Percentiles rank a stretch among this genome's conserved stretches.
These are phyloP conservation scores for Coffea eugenioides DNA, from an alignment of 257 asterid genomes.

Conservation along the genomic window DNA sequence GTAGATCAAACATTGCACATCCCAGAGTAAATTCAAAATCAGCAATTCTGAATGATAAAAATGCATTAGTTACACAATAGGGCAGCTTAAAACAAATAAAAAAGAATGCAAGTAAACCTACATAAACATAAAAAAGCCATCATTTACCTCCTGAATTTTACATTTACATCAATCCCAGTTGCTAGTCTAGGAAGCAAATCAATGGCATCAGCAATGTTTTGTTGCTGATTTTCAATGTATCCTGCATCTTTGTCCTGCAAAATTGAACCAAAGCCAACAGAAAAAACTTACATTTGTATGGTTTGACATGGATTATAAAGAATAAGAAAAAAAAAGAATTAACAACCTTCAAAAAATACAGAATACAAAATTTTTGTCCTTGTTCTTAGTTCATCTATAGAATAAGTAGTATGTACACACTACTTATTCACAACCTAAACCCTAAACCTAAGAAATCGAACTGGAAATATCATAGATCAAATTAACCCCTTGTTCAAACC, in stretches of 20 bases:
- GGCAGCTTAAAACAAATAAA: constrained; percentile 6
- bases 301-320: neutral
- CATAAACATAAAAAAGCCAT: constrained; percentile 12
- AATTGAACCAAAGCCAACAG: constrained; percentile 23
- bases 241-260: constrained; percentile 75
- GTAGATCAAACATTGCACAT: constrained; percentile 91
- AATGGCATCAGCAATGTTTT: constrained; percentile 90
- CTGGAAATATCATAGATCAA: neutral
- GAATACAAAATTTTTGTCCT: neutral
- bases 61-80: constrained; percentile 19
- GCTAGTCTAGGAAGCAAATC: constrained; percentile 95
- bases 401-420: no score
- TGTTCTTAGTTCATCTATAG: no score
- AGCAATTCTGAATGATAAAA: constrained; percentile 58
- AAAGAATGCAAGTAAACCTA: constrained; percentile 3
- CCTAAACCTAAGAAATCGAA: neutral
- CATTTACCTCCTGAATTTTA: constrained; percentile 72
- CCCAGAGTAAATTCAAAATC: constrained; percentile 97
- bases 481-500: neutral
- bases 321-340: no score
- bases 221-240: constrained; percentile 80
- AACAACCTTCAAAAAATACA: neutral
- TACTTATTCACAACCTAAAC: no score
- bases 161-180: constrained; percentile 92
- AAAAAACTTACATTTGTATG: constrained; percentile 16